Percentiles rank a stretch among this genome's conserved stretches.
These are phyloP conservation scores for Cryptosporidium muris DNA, from an alignment of 169 alveolate genomes.

Conservation along the genomic window DNA sequence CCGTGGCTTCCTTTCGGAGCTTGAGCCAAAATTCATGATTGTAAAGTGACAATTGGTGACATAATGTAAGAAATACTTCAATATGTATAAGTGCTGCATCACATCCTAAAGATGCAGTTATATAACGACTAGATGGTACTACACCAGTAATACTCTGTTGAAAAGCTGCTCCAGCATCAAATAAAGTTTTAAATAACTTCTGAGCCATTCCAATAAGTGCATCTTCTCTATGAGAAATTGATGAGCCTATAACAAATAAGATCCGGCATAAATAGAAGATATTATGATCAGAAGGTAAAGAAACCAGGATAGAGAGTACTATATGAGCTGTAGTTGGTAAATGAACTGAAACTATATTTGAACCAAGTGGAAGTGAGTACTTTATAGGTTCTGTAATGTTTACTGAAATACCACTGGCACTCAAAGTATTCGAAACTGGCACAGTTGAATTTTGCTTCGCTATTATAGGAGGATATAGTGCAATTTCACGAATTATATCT, in stretches of 20 bases:
- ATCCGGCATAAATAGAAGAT: conserved; percentile 37
- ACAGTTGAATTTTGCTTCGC: background rate
- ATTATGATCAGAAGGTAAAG: conserved; percentile 55
- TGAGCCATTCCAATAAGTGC: conserved; percentile 56
- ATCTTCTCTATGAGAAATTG: conserved; percentile 66
- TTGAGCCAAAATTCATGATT: conserved; percentile 33
- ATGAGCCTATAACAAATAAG: conserved; percentile 15
- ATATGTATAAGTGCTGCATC: conserved; percentile 63
- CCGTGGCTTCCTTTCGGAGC: conserved; percentile 58
- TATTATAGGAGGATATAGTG: conserved; percentile 79
- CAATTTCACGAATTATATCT: conserved; percentile 79
- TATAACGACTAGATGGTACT: conserved; percentile 38
- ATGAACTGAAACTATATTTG: background rate
- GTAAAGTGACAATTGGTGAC: conserved; percentile 28
- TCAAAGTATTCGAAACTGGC: conserved; percentile 9
- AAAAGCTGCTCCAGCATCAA: conserved; percentile 69
- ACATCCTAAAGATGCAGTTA: conserved; percentile 63
- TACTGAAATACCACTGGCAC: background rate
- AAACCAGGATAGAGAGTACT: conserved; percentile 30
- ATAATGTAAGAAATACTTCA: conserved; percentile 42
- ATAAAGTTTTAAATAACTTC: conserved; percentile 38
- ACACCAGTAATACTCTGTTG: conserved; percentile 61
- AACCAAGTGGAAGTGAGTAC: conserved; percentile 35
- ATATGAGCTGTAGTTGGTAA: conserved; percentile 43
- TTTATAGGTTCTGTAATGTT: background rate